These are phyloP conservation scores for Blastobotrys arbuscula DNA, from an alignment of 1,139 yeast species.

Conservation along the genomic window DNA sequence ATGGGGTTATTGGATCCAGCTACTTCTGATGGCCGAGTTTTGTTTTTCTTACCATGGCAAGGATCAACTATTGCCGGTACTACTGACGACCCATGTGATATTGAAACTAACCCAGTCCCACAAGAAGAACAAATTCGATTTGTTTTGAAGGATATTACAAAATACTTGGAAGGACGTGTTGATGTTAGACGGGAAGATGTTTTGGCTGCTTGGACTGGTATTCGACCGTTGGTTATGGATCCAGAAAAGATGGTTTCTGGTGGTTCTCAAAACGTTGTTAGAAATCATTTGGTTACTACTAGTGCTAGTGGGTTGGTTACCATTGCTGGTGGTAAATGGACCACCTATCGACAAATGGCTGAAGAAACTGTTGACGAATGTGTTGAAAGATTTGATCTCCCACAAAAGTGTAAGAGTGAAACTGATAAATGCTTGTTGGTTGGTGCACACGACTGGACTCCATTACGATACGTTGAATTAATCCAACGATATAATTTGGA, in stretches of 20 bases:
- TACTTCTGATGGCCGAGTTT: slow-evolving; percentile 92
- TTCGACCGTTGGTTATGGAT: slow-evolving; percentile 89
- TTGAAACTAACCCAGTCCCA: slow-evolving; percentile 64
- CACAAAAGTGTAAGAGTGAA: slow-evolving; percentile 39
- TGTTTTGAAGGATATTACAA: slow-evolving; percentile 80
- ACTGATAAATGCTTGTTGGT: slow-evolving; percentile 59
- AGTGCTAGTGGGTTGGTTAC: slow-evolving; percentile 75
- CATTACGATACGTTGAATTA: slow-evolving; percentile 70
- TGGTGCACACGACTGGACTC: slow-evolving; percentile 67
- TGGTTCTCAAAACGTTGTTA: slow-evolving; percentile 75
- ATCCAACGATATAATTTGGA: slow-evolving; percentile 75
- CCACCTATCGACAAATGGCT: slow-evolving; percentile 97
- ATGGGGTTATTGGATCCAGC: slow-evolving; percentile 89
- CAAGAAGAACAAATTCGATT: slow-evolving; percentile 87
- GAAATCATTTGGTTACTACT: slow-evolving; percentile 77
- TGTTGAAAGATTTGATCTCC: slow-evolving; percentile 46
- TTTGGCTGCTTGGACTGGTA: slow-evolving; percentile 94
- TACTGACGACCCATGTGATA: slow-evolving; percentile 76
- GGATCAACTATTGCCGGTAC: slow-evolving; percentile 96
- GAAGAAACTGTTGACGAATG: slow-evolving; percentile 84
- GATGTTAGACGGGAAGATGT: slow-evolving; percentile 89
- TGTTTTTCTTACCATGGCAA: slow-evolving; percentile 98
- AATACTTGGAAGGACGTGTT: slow-evolving; percentile 68
- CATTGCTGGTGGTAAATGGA: slow-evolving; percentile 97
- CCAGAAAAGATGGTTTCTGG: slow-evolving; percentile 53